These are phyloP conservation scores for Fusarium sp. DNA, from an alignment of 2,329 filamentous ascomycete genomes.

Conservation along the genomic window DNA sequence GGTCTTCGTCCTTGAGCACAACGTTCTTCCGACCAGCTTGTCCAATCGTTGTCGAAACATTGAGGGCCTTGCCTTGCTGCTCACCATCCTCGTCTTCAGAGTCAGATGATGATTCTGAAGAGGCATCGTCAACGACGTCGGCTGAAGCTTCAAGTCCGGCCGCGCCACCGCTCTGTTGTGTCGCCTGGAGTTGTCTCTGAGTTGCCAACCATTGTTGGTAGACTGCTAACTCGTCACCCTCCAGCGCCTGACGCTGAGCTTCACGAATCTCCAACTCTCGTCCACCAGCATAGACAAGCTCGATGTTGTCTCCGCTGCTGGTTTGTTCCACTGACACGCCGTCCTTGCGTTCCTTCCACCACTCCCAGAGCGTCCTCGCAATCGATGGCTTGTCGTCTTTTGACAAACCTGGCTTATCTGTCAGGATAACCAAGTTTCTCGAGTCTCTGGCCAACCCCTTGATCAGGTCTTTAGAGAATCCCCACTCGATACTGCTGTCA, in stretches of 20 bases:
- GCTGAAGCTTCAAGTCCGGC: constrained; percentile 76
- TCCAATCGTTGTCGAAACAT: constrained; percentile 85
- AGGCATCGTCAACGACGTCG: constrained; percentile 84
- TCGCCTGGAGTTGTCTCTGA: constrained; percentile 87
- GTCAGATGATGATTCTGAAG: constrained; percentile 85
- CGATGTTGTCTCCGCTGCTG: constrained; percentile 67
- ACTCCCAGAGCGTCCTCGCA: constrained; percentile 82
- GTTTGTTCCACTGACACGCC: constrained; percentile 70
- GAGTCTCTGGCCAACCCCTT: constrained; percentile 79
- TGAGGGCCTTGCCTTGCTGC: constrained; percentile 91
- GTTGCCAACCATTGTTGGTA: constrained; percentile 96
- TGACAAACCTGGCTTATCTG: constrained; percentile 73
- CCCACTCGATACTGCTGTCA: constrained; percentile 92
- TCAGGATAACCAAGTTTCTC: constrained; percentile 88
- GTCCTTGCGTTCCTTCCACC: constrained; percentile 78
- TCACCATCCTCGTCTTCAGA: constrained; percentile 91
- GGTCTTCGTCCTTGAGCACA: constrained; percentile 86
- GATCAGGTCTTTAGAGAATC: constrained; percentile 87
- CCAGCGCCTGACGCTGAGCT: constrained; percentile 73
- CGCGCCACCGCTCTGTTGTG: constrained; percentile 76
- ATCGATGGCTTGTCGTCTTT: constrained; percentile 65
- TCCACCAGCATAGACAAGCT: constrained; percentile 75
- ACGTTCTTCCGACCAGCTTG: constrained; percentile 89
- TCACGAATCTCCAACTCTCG: constrained; percentile 71
- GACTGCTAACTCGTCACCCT: constrained; percentile 79